Evolutionary conservation across 2,329 filamentous ascomycete species (phyloP), one percentile per base, ranked within the genome.

Genomic region (Penicillium rolfsii): DNA sequence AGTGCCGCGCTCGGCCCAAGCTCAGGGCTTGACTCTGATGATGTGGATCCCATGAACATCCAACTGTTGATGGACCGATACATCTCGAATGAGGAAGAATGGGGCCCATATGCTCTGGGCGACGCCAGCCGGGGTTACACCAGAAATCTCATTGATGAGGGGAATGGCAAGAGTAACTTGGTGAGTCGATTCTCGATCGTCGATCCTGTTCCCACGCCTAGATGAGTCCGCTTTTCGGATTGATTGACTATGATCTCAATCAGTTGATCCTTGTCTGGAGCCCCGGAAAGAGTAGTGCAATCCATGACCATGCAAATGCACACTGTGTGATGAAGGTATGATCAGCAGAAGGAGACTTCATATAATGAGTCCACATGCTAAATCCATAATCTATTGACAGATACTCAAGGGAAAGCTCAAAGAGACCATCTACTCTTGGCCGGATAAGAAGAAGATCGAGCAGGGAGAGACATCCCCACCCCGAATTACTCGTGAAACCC

Each of bases 211-310:
- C 9, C 52, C 35, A 35, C 12, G 5, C 24, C 12, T 12, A n/a
- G 12, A 5, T 40, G 24, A 8, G 1, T 38, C 22, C 14, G 26
- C 9, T 5, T 19, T 22, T 9, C 28, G 50, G 28, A 9, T 67
- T 72, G 50, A 63, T 35, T 16, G 19, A 46, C 30, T 12, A n/a
- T 35, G 48, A 14, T 9, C 5, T n/a, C 3, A 26, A 28, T 70
- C 74, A 94, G 90, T 85, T 96, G 64, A 86, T 97, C 52, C 85
- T 97, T 43, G 93, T 96, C 41, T 97, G 93, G 93, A 89, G 88
- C 16, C 93, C 93, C 0, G 90, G 90, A 55, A 91, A 91, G 78
- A 86, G 86, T 40, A 94, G 90, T 70, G 89, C 90, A 11, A 92
- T 97, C 73, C 93, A 97, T 74, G 93, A 97, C 75, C 90, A 92